A percentile compares a stretch with the other conserved stretches of the same genome.
phyloP scores from a whole-genome alignment of 2,329 filamentous ascomycete genomes.

The Penicillium sp. region DNA sequence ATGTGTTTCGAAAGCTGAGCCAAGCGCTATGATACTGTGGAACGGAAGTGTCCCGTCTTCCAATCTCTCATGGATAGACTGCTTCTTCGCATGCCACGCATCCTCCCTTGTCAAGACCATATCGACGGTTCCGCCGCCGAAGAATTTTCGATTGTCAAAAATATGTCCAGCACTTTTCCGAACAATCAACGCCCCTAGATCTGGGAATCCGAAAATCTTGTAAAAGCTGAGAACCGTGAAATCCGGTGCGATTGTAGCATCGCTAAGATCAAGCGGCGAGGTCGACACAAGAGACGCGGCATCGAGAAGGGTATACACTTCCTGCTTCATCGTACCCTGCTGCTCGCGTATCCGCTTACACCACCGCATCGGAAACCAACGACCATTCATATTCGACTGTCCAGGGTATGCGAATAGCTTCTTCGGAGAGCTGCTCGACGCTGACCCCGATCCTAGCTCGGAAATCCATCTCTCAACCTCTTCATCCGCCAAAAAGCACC shows the following conservation, averaged over 20 bases:
- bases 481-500: slow-evolving; percentile 68
- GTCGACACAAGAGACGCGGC: slow-evolving; percentile 83
- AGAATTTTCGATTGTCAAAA: slow-evolving; percentile 75
- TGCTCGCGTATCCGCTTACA: slow-evolving; percentile 52
- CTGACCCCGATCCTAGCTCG: slow-evolving; percentile 30
- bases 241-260: slow-evolving; percentile 70
- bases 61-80: slow-evolving; percentile 74
- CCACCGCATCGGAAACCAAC: slow-evolving; percentile 75
- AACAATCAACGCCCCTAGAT: slow-evolving; percentile 84
- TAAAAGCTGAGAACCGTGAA: slow-evolving; percentile 89
- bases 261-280: slow-evolving; percentile 71
- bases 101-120: slow-evolving; percentile 79
- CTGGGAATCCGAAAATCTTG: slow-evolving; percentile 97
- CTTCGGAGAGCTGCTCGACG: slow-evolving; percentile 25
- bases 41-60: slow-evolving; percentile 93
- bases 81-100: slow-evolving; percentile 82
- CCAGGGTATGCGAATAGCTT: slow-evolving; percentile 79
- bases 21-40: slow-evolving; percentile 85
- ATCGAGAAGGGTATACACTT: slow-evolving; percentile 75
- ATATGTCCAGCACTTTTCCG: slow-evolving; percentile 69
- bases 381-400: slow-evolving; percentile 92
- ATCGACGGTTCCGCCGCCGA: slow-evolving; percentile 93
- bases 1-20: slow-evolving; percentile 74
- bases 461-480: slow-evolving; percentile 70
- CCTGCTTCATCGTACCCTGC: slow-evolving; percentile 24